Evolutionary conservation across 495 filamentous ascomycete genomes (phyloP), one percentile per base, ranked within the genome.

Genomic region (Neurospora sp.): DNA sequence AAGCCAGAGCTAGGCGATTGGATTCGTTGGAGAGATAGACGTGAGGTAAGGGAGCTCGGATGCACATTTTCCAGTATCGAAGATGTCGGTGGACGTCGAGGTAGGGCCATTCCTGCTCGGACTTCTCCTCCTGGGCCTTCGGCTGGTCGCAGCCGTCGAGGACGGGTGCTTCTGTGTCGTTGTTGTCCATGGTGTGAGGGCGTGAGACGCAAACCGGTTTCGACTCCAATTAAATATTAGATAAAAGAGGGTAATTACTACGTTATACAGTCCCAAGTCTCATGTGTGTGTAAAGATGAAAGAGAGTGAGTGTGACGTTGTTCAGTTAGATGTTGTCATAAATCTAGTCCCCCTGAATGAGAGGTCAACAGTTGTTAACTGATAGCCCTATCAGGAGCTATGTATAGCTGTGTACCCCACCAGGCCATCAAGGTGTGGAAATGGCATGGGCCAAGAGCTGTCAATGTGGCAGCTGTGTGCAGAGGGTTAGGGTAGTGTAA

Each of bases 1-100:
- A 97, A 72, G 91, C 93, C 22, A 98, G 88, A 2, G 90, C 91
- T 81, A 98, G 91, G 75, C 96, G 94, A 80, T 92, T 94, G 70
- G 91, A 92, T 82, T 99, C 96, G 79, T 91, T 95, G 77, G 88
- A 86, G 53, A 90, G 93, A 84, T 98, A 98, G 73, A 88, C 85
- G 70, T 87, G 85, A 1, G 96, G 96, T 5, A 99, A 89, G 68
- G 89, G 86, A 42, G 93, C 91, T 76, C 91, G 93, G 59, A 95
- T 87, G 75, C 94, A 97, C 79, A 94, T 90, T 74, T 93, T 88
- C 91, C 95, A 98, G 86, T 97, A 99, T 78, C 91, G 93, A 78
- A 95, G 85, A 81, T 99, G 96, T 65, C 86, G 88, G 37, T 88
- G 85, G 69, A 88, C 89, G 79, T 93, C 87, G 78, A 96, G 88